A percentile compares a stretch with the other conserved stretches of the same genome.
Conservation (phyloP, 2,329 filamentous ascomycete species). For the Emergomyces pasteurianus region DNA sequence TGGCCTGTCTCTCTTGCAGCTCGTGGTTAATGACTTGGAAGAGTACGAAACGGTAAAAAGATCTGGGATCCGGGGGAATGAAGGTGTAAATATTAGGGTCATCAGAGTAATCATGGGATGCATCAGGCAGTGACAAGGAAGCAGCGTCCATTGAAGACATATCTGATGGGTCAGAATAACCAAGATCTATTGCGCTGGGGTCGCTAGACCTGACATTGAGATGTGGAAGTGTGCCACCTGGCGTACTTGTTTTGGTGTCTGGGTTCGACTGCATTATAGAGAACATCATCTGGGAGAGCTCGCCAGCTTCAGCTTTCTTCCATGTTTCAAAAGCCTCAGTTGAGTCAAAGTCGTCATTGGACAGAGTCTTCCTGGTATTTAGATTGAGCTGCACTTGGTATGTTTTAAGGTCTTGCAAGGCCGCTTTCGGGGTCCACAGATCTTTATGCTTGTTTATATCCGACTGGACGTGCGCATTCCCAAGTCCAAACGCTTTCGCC, state of each 20-base stretch:
- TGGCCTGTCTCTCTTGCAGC: constrained; percentile 27
- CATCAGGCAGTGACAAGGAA: constrained; percentile 46
- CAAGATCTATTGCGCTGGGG: constrained; percentile 25
- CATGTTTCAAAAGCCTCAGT: constrained; percentile 81
- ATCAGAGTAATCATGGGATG: constrained; percentile 29
- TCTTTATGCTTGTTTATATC: constrained; percentile 75
- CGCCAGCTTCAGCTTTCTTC: constrained; percentile 79
- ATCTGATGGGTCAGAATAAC: constrained; percentile 37
- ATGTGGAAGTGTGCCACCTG: constrained; percentile 46
- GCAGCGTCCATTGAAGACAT: constrained; percentile 51
- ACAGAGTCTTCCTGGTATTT: constrained; percentile 62
- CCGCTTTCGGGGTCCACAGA: constrained; percentile 83
- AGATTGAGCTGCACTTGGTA: constrained; percentile 85
- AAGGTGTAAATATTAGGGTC: constrained; percentile 62
- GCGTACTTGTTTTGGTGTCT: constrained; percentile 66
- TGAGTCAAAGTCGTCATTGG: constrained; percentile 75
- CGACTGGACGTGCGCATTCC: constrained; percentile 65
- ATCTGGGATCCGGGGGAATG: constrained; percentile 71
- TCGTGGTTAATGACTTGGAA: constrained; percentile 60
- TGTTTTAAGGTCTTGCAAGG: constrained; percentile 78
- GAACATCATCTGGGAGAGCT: constrained; percentile 86
- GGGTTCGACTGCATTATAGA: constrained; percentile 79
- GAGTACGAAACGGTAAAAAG: constrained; percentile 72
- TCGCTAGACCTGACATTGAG: constrained; percentile 36
- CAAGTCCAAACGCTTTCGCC: constrained; percentile 71